phyloP scores from a whole-genome alignment of 108 stramenopile species.

The Asterionellopsis glacialis region DNA sequence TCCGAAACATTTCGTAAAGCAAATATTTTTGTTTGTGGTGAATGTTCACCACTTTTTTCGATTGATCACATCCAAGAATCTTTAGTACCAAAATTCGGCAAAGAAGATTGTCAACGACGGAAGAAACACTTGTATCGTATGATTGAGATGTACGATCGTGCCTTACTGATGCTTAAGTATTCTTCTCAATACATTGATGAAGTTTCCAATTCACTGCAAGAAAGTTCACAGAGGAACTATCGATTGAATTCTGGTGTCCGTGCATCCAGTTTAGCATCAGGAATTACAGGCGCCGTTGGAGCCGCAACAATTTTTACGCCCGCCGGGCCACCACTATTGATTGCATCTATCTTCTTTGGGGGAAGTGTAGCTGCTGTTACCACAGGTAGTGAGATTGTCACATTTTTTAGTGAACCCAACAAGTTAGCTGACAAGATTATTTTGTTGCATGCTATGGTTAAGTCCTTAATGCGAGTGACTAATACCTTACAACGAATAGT shows the following conservation, averaged over 20 bases:
- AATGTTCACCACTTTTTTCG: constrained; percentile 55
- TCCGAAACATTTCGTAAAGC: constrained; percentile 28
- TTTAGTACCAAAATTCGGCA: neutral
- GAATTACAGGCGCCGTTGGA: constrained; percentile 55
- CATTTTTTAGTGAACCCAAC: constrained; percentile 59
- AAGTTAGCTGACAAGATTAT: constrained; percentile 57
- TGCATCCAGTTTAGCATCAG: constrained; percentile 45
- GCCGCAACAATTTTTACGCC: constrained; percentile 60
- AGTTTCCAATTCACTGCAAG: constrained; percentile 39
- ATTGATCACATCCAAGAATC: constrained; percentile 47
- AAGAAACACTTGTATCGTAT: constrained; percentile 44
- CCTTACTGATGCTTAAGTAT: constrained; percentile 48
- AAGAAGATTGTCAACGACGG: constrained; percentile 8
- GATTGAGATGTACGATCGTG: constrained; percentile 68
- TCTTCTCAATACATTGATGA: constrained; percentile 49
- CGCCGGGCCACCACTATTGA: constrained; percentile 60
- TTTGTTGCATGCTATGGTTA: constrained; percentile 58
- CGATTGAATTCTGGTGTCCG: constrained; percentile 50
- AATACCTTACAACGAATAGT: constrained; percentile 26
- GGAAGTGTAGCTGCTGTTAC: constrained; percentile 50
- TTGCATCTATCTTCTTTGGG: constrained; percentile 65
- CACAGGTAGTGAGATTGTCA: constrained; percentile 49
- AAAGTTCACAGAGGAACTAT: constrained; percentile 38
- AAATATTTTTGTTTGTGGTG: constrained; percentile 35
- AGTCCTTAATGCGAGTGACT: constrained; percentile 53